Evolutionary conservation across 2,329 filamentous ascomycete genomes (phyloP), one percentile per base, ranked within the genome.

Genomic region (Niveomyces coronatus): DNA sequence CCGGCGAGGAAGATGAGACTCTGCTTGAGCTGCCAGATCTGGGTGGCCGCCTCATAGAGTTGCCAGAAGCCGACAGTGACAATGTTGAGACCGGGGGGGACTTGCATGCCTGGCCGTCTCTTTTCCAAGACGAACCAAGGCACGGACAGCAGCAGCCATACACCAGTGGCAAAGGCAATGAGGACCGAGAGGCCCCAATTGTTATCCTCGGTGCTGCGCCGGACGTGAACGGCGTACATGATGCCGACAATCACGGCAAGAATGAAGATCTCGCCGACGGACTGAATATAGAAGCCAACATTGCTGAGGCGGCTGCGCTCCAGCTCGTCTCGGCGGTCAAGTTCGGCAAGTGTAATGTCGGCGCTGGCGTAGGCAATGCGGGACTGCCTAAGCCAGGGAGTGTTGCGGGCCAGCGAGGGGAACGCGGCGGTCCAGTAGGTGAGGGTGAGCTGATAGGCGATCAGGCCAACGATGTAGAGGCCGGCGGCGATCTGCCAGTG

Each of bases 51-150:
- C 44, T 73, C 63, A 41, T 63, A 67, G 0, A 81, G 58, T 51
- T 82, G 77, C 67, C 70, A 76, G 32, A 81, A 60, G 2, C 79
- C 78, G 3, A 76, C 70, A 15, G 71, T 62, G 16, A 82, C 47
- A 20, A 74, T 68, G 40, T 65, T 70, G 42, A 53, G 49, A 17
- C 54, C 54, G 2, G 48, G 44, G 0, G 61, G 61, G 3, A 63
- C 52, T 41, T 52, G 46, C 40, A 61, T 71, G 0, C 79, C 79
- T 0, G 79, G 76, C 2, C 79, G 64, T 22, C 66, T 62, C 57
- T 81, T 80, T 49, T 83, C 79, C 4, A 78, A 47, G 3, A 77
- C 37, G 48, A 83, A 82, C 79, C 79, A 83, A 0, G 79, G 77
- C 4, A 82, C 55, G 0, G 76, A 74, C 17, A 81, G 62, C 0